These are phyloP conservation scores for Ophiosphaerella herpotricha DNA, from an alignment of 2,329 filamentous ascomycete species.

Conservation along the genomic window DNA sequence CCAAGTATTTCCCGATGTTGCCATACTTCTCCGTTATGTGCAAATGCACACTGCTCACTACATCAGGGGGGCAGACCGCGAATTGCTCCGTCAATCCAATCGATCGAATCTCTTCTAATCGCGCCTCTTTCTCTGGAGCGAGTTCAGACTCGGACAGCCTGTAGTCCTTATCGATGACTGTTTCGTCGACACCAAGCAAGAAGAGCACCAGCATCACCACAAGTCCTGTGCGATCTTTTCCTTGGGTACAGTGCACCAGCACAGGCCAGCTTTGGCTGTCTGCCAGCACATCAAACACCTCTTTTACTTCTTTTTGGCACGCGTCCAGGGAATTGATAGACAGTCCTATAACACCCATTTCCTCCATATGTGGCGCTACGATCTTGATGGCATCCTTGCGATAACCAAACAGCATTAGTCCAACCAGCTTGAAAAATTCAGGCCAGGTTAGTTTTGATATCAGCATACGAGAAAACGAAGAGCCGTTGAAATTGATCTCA, in stretches of 20 bases:
- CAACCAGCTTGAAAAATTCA: conserved; percentile 66
- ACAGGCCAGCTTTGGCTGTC: conserved; percentile 62
- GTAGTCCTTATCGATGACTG: conserved; percentile 74
- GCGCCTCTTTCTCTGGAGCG: conserved; percentile 63
- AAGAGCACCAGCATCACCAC: conserved; percentile 71
- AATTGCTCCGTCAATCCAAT: conserved; percentile 74
- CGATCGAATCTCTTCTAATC: conserved; percentile 69
- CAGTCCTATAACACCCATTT: conserved; percentile 72
- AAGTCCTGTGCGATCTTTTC: conserved; percentile 83
- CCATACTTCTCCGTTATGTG: conserved; percentile 69
- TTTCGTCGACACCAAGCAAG: conserved; percentile 60
- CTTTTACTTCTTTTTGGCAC: conserved; percentile 65
- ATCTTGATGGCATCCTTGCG: conserved; percentile 71
- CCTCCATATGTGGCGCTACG: conserved; percentile 70
- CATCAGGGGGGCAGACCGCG: conserved; percentile 66
- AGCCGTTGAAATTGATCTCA: conserved; percentile 75
- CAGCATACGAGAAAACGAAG: conserved; percentile 69
- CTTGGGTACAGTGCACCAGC: conserved; percentile 83
- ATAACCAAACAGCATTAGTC: conserved; percentile 68
- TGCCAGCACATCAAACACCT: conserved; percentile 57
- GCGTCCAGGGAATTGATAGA: conserved; percentile 71
- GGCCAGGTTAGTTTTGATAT: conserved; percentile 70
- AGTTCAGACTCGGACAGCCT: conserved; percentile 66
- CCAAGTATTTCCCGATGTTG: conserved; percentile 68
- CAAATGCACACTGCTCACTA: conserved; percentile 63